Conservation (phyloP, 805 yeast species). For the Pichia nakasei region DNA sequence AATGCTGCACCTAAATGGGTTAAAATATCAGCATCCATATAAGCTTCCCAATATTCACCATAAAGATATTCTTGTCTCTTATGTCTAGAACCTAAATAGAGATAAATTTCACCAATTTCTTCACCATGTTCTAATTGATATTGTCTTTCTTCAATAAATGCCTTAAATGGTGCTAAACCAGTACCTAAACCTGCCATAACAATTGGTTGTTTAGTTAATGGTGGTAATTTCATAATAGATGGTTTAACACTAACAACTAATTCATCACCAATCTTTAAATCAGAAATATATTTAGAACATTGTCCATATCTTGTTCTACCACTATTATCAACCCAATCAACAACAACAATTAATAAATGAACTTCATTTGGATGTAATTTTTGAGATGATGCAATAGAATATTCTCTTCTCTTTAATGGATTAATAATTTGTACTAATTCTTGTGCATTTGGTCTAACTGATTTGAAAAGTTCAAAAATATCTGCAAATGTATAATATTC, state of each 20-base stretch:
- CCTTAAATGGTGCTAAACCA: slow-evolving; percentile 97
- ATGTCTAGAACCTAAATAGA: slow-evolving; percentile 91
- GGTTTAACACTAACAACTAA: slow-evolving; percentile 93
- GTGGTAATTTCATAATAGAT: slow-evolving; percentile 93
- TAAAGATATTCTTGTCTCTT: slow-evolving; percentile 90
- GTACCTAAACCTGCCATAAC: slow-evolving; percentile 98
- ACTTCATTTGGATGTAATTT: slow-evolving; percentile 85
- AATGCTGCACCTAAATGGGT: slow-evolving; percentile 97
- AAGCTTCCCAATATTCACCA: slow-evolving; percentile 97
- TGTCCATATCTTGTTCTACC: slow-evolving; percentile 90
- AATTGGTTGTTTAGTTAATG: slow-evolving; percentile 77
- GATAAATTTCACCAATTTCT: slow-evolving; percentile 80
- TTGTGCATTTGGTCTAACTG: slow-evolving; percentile 68
- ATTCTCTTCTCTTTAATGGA: slow-evolving; percentile 92
- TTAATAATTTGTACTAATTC: slow-evolving; percentile 69
- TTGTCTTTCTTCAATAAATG: slow-evolving; percentile 88
- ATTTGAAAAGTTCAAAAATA: slow-evolving; percentile 65
- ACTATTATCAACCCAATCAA: slow-evolving; percentile 84
- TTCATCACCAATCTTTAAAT: slow-evolving; percentile 70
- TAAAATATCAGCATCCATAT: slow-evolving; percentile 80
- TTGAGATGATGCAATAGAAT: slow-evolving; percentile 95
- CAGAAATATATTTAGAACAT: slow-evolving; percentile 84
- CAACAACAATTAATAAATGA: slow-evolving; percentile 87
- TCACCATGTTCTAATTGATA: slow-evolving; percentile 88
- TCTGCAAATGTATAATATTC: slow-evolving; percentile 78